Conservation (phyloP, 768 basidiomycete genomes). For the Cyclocybe cylindracea region DNA sequence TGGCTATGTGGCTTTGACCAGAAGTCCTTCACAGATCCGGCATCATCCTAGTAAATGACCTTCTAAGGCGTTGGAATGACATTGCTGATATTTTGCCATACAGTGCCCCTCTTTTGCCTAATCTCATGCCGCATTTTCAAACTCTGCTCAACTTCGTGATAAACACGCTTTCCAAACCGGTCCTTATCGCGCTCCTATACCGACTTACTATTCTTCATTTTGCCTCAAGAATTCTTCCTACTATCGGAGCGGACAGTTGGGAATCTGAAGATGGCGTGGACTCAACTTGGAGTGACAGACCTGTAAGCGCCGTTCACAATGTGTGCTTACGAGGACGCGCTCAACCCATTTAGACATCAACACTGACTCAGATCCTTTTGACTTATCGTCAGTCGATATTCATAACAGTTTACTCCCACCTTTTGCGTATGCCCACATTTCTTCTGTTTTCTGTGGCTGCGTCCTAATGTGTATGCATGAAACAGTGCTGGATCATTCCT, state of each 20-base stretch:
- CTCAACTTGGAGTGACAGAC: conserved; percentile 71
- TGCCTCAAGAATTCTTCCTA: conserved; percentile 81
- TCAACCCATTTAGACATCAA: conserved; percentile 60
- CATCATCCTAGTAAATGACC: conserved; percentile 71
- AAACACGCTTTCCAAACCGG: conserved; percentile 84
- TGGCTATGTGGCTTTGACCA: conserved; percentile 88
- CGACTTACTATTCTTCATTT: conserved; percentile 80
- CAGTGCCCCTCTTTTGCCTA: conserved; percentile 75
- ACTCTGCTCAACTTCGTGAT: conserved; percentile 79
- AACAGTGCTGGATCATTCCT: conserved; percentile 81
- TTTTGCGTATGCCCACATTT: conserved; percentile 61
- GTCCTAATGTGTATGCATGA: conserved; percentile 2
- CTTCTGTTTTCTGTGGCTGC: not conserved
- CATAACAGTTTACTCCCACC: conserved; percentile 84
- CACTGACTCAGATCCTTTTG: conserved; percentile 69
- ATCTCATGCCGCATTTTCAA: conserved; percentile 80
- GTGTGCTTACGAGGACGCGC: not conserved
- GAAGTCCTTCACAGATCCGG: conserved; percentile 69
- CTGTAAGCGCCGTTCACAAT: conserved; percentile 44
- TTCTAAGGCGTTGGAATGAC: not conserved
- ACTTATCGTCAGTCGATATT: conserved; percentile 87
- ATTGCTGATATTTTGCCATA: not conserved
- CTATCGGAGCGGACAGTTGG: conserved; percentile 82
- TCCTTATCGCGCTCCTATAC: conserved; percentile 77
- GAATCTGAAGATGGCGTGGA: conserved; percentile 65